Evolutionary conservation across 1,284 basidiomycete species (phyloP).

Genomic region (Irpex sp.): DNA sequence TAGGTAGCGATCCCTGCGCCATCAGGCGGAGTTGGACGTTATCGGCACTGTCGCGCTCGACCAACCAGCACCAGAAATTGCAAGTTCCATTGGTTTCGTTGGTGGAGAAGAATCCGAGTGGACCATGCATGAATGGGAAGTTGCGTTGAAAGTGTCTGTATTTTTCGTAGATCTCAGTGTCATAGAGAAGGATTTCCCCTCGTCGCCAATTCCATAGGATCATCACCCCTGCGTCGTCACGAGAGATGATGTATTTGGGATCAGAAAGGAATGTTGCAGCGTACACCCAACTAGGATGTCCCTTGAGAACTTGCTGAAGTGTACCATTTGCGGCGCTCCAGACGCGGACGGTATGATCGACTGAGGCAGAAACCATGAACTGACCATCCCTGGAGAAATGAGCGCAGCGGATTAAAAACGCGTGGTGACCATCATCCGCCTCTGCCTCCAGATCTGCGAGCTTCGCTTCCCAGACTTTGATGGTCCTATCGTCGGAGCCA

Average conservation of each 20-base stretch:
- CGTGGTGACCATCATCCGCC: background rate
- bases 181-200: background rate
- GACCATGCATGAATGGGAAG: background rate
- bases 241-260: background rate
- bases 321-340: background rate
- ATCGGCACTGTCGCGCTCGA: background rate
- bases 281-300: background rate
- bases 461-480: background rate
- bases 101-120: background rate
- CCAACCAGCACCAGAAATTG: background rate
- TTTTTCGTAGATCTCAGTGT: background rate
- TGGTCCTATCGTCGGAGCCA: background rate
- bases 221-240: background rate
- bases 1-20: background rate
- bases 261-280: background rate
- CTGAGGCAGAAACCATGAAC: background rate
- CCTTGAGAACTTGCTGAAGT: background rate
- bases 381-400: background rate
- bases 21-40: background rate
- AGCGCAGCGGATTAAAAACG: background rate
- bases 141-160: background rate
- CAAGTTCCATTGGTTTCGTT: background rate
- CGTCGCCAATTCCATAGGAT: background rate
- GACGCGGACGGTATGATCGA: background rate
- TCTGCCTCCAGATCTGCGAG: background rate